Conservation (phyloP, 768 basidiomycete species). For the Gymnopilus junonius region DNA sequence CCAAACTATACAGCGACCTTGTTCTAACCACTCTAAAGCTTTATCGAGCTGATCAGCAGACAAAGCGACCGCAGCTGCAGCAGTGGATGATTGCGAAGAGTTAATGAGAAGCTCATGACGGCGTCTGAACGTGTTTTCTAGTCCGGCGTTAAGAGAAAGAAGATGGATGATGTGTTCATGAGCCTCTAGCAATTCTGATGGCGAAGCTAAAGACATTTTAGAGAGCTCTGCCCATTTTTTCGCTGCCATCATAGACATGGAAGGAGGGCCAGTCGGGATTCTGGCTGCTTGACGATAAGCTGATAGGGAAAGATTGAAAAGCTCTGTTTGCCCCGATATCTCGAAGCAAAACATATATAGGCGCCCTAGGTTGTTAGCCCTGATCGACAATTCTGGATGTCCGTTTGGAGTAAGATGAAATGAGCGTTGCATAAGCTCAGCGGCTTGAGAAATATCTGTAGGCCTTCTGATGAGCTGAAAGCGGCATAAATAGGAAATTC, state of each 20-base stretch:
- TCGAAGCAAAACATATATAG: neutral
- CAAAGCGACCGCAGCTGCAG: constrained; percentile 20
- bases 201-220: neutral
- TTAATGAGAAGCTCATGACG: constrained; percentile 15
- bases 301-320: neutral
- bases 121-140: constrained; percentile 18
- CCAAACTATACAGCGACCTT: constrained; percentile 20
- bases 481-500: constrained; percentile 4
- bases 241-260: constrained; percentile 7
- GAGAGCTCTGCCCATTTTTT: constrained; percentile 10
- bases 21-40: constrained; percentile 18
- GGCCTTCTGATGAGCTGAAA: neutral
- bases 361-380: neutral
- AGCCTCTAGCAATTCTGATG: constrained; percentile 12
- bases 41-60: neutral
- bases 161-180: constrained; percentile 14
- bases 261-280: constrained; percentile 6
- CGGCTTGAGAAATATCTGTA: neutral
- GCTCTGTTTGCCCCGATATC: neutral
- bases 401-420: neutral
- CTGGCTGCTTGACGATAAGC: neutral
- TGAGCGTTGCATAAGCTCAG: neutral
- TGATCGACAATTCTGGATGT: neutral
- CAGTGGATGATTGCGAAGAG: constrained; percentile 9
- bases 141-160: constrained; percentile 20